A percentile compares a stretch with the other conserved stretches of the same genome.
These are phyloP conservation scores for Torulaspora globosa DNA, from an alignment of 1,139 yeast species.

Conservation along the genomic window DNA sequence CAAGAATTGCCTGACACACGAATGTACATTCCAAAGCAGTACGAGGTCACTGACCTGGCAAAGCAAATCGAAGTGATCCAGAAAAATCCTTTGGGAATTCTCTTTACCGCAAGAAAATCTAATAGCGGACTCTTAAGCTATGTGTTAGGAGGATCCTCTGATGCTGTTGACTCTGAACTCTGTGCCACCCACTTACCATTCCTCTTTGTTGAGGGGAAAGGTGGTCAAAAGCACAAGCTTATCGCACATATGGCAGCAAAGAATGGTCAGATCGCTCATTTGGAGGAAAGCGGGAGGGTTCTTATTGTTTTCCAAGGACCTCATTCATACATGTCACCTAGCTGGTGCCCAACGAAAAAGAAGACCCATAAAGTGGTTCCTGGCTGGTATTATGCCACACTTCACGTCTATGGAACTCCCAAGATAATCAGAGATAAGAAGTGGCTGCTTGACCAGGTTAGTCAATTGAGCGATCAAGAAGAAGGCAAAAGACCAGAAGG, in stretches of 20 bases:
- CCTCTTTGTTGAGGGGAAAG: constrained; percentile 40
- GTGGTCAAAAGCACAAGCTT: constrained; percentile 42
- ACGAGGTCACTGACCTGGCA: constrained; percentile 14
- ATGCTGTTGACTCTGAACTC: constrained; percentile 14
- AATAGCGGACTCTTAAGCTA: constrained; percentile 5
- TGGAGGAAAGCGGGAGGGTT: constrained; percentile 43
- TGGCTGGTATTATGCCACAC: constrained; percentile 67
- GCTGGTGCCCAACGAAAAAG: constrained; percentile 56
- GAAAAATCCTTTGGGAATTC: constrained; percentile 18
- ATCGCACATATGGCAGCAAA: constrained; percentile 56
- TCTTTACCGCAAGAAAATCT: constrained; percentile 13
- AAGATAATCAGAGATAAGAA: constrained; percentile 43
- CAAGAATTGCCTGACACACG: too few relatives aligned
- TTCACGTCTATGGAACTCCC: constrained; percentile 56
- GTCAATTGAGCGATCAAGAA: constrained; percentile 46
- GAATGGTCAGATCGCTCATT: constrained; percentile 51
- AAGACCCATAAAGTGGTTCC: constrained; percentile 63
- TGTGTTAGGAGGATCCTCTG: neutral
- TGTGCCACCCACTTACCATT: constrained; percentile 44
- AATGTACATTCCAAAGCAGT: constrained; percentile 20
- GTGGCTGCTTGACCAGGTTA: constrained; percentile 48
- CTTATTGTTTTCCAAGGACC: constrained; percentile 54
- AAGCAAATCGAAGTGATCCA: constrained; percentile 17
- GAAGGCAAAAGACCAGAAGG: constrained; percentile 41
- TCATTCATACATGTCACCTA: constrained; percentile 57